phyloP scores from a whole-genome alignment of 768 basidiomycete species.

The Trametes maxima region DNA sequence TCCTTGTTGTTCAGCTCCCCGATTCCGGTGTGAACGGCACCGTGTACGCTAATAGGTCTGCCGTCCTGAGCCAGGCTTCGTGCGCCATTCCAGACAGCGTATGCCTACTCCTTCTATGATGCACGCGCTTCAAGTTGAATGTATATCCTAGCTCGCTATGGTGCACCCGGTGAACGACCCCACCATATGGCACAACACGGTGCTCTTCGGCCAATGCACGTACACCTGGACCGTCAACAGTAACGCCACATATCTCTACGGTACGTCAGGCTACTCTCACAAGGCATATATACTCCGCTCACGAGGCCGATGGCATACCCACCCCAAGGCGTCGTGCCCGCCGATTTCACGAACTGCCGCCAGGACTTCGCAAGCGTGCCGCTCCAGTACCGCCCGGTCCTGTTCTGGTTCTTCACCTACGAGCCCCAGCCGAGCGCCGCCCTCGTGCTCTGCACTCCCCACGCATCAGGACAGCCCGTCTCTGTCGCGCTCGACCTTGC shows the following conservation, averaged over 20 bases:
- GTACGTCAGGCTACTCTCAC: constrained; percentile 27
- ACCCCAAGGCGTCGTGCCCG: constrained; percentile 12
- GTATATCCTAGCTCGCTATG: constrained; percentile 41
- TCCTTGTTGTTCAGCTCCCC: constrained; percentile 38
- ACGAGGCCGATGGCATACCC: neutral
- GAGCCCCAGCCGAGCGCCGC: constrained; percentile 42
- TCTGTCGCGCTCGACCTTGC: constrained; percentile 47
- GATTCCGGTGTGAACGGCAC: constrained; percentile 45
- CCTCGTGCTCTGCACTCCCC: constrained; percentile 51
- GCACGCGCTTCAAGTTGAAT: neutral
- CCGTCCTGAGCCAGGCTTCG: constrained; percentile 46
- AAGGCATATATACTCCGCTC: neutral
- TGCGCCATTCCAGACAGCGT: constrained; percentile 44
- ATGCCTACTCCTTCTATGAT: constrained; percentile 11
- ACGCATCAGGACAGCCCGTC: constrained; percentile 48
- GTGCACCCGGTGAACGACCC: constrained; percentile 28
- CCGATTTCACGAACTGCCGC: constrained; percentile 23
- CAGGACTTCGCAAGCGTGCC: constrained; percentile 28
- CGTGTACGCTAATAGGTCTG: constrained; percentile 50
- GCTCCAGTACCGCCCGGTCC: constrained; percentile 47
- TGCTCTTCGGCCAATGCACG: constrained; percentile 42
- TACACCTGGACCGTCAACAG: constrained; percentile 45
- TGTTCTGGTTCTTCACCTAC: constrained; percentile 61
- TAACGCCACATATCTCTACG: constrained; percentile 45
- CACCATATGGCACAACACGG: constrained; percentile 47